Conservation (phyloP, 2,329 filamentous ascomycete species). For the Tympanopsis confertula region DNA sequence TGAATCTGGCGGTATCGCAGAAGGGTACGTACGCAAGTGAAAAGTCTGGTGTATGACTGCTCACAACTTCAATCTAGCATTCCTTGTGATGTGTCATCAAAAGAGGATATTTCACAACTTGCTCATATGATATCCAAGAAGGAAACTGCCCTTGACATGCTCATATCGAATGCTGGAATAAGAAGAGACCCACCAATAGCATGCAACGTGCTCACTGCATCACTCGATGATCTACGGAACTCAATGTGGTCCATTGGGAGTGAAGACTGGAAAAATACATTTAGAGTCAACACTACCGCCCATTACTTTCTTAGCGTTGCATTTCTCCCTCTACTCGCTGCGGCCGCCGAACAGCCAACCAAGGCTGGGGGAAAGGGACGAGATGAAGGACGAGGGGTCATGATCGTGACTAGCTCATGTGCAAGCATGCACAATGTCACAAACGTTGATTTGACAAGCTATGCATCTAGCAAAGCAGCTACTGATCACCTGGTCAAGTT, state of each 20-base stretch:
- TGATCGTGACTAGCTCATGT: slow-evolving; percentile 36
- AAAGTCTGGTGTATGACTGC: slow-evolving; percentile 8
- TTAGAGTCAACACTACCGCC: slow-evolving; percentile 33
- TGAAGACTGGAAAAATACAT: slow-evolving; percentile 30
- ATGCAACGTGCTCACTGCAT: slow-evolving; percentile 30
- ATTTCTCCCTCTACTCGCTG: slow-evolving; percentile 27
- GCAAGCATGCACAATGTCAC: slow-evolving; percentile 39
- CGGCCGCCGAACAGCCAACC: slow-evolving; percentile 18
- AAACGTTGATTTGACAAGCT: slow-evolving; percentile 38
- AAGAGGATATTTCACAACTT: slow-evolving; percentile 22
- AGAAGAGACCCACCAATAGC: slow-evolving; percentile 25
- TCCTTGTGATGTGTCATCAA: slow-evolving; percentile 25
- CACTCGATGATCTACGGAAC: slow-evolving; percentile 26
- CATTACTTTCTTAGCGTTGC: slow-evolving; percentile 36
- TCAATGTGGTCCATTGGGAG: slow-evolving; percentile 32
- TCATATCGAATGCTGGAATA: slow-evolving; percentile 36
- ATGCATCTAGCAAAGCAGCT: slow-evolving; percentile 36
- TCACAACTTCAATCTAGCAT: slow-evolving; percentile 9
- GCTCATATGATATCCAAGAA: slow-evolving; percentile 15
- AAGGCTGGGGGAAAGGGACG: slow-evolving; percentile 13
- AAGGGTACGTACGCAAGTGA: slow-evolving; percentile 16
- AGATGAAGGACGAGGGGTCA: slow-evolving; percentile 28
- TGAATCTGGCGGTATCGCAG: slow-evolving; percentile 19
- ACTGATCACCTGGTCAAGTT: slow-evolving; percentile 37
- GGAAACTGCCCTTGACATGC: slow-evolving; percentile 30